Percentiles rank a stretch among this genome's conserved stretches.
These are phyloP conservation scores for Angomonas ambiguus DNA, from an alignment of 208 protist genomes.

Conservation along the genomic window DNA sequence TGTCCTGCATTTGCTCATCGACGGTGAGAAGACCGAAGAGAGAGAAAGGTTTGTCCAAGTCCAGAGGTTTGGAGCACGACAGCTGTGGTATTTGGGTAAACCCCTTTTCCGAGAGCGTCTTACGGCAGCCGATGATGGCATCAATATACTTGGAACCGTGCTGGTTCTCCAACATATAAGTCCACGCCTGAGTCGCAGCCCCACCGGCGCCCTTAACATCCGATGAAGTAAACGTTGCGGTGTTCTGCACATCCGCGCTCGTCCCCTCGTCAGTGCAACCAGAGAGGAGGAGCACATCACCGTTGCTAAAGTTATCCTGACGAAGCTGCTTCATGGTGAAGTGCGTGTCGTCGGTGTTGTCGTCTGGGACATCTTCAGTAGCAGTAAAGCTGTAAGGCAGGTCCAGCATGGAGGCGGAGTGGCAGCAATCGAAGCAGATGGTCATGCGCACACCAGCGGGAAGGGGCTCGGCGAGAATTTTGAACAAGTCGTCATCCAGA, in stretches of 20 bases:
- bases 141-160: slow-evolving; percentile 66
- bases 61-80: slow-evolving; percentile 86
- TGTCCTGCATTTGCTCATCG: slow-evolving; percentile 7
- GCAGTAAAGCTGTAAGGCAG: slow-evolving; percentile 85
- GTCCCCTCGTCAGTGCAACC: slow-evolving; percentile 84
- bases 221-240: neutral
- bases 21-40: slow-evolving; percentile 57
- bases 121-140: slow-evolving; percentile 74
- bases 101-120: slow-evolving; percentile 61
- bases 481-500: slow-evolving; percentile 88
- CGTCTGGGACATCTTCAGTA: slow-evolving; percentile 12
- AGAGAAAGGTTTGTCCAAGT: slow-evolving; percentile 86
- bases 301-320: slow-evolving; percentile 63
- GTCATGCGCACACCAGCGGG: slow-evolving; percentile 84
- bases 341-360: neutral
- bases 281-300: slow-evolving; percentile 88
- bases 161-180: slow-evolving; percentile 67
- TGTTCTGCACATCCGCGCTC: slow-evolving; percentile 35
- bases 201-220: slow-evolving; percentile 68
- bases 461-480: slow-evolving; percentile 63
- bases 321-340: slow-evolving; percentile 66
- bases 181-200: slow-evolving; percentile 79
- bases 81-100: slow-evolving; percentile 87
- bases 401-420: slow-evolving; percentile 88
- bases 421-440: slow-evolving; percentile 92